A percentile compares a stretch with the other conserved stretches of the same genome.
Evolutionary conservation across 2,329 filamentous ascomycete species (phyloP).

Genomic region (Didymellaceae sp.): DNA sequence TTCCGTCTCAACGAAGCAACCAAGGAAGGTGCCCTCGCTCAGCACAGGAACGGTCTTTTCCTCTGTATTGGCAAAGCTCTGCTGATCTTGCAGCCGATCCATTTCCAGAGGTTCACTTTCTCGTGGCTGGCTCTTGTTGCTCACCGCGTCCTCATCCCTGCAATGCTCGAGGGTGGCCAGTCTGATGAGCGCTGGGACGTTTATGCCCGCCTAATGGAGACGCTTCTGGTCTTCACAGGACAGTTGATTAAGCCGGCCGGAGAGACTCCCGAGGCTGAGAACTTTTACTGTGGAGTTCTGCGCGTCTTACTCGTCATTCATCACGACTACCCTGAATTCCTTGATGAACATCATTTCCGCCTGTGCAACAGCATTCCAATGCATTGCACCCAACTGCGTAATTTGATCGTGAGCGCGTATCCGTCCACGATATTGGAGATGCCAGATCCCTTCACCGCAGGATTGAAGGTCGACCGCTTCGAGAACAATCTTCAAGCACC

Average conservation of each 20-base stretch:
- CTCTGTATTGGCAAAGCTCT: constrained; percentile 75
- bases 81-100: constrained; percentile 74
- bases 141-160: constrained; percentile 84
- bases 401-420: constrained; percentile 83
- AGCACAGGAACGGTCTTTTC: constrained; percentile 73
- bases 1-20: constrained; percentile 72
- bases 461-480: constrained; percentile 76
- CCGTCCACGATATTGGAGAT: constrained; percentile 74
- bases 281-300: constrained; percentile 82
- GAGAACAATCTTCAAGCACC: constrained; percentile 76
- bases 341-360: constrained; percentile 83
- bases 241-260: constrained; percentile 78
- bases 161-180: constrained; percentile 70
- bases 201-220: constrained; percentile 75
- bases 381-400: constrained; percentile 86
- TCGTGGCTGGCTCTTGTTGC: constrained; percentile 83
- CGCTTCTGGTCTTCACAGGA: constrained; percentile 75
- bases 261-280: constrained; percentile 73
- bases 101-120: constrained; percentile 83
- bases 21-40: constrained; percentile 50
- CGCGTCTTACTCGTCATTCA: constrained; percentile 85
- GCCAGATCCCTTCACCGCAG: constrained; percentile 74
- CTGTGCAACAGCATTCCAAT: constrained; percentile 82
- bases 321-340: constrained; percentile 93
- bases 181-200: constrained; percentile 71